phyloP scores from a whole-genome alignment of 805 yeast genomes.

The Candida cerambycidarum region DNA sequence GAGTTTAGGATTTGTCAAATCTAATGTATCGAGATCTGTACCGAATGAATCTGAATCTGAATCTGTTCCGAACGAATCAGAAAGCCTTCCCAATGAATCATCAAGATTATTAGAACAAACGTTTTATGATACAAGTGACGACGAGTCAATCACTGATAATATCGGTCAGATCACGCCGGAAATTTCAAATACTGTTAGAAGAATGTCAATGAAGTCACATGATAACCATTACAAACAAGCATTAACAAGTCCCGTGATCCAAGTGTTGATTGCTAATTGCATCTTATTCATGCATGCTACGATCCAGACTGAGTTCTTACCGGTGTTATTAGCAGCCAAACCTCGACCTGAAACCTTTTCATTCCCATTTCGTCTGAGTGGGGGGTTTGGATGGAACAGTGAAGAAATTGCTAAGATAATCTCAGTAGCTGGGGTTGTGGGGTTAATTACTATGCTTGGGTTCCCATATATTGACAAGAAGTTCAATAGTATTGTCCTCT shows the following conservation, averaged over 20 bases:
- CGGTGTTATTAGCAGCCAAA: slow-evolving; percentile 22
- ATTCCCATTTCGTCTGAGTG: slow-evolving; percentile 33
- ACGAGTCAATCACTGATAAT: slow-evolving; percentile 4
- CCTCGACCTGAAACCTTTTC: slow-evolving; percentile 9
- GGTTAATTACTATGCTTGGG: slow-evolving; percentile 21
- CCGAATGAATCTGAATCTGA: too few relatives aligned
- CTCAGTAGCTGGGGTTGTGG: slow-evolving; percentile 35
- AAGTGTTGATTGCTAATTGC: slow-evolving; percentile 30
- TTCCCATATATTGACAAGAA: slow-evolving; percentile 32
- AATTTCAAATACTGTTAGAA: slow-evolving; percentile 16
- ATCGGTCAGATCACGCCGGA: slow-evolving; percentile 14
- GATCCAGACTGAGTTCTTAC: slow-evolving; percentile 33
- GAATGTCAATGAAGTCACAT: slow-evolving; percentile 8
- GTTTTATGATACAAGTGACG: slow-evolving; percentile 4
- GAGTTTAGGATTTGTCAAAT: slow-evolving; percentile 21
- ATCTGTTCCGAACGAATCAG: too few relatives aligned
- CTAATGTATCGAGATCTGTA: too few relatives aligned
- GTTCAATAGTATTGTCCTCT: slow-evolving; percentile 18
- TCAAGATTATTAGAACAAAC: neutral
- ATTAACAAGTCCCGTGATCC: slow-evolving; percentile 29
- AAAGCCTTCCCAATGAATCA: neutral
- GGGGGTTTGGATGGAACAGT: slow-evolving; percentile 33
- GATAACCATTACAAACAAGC: slow-evolving; percentile 5
- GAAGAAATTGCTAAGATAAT: slow-evolving; percentile 31
- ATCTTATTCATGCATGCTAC: slow-evolving; percentile 30